Evolutionary conservation across 257 asterid species (phyloP).

Genomic region (Solanum clarkiae): DNA sequence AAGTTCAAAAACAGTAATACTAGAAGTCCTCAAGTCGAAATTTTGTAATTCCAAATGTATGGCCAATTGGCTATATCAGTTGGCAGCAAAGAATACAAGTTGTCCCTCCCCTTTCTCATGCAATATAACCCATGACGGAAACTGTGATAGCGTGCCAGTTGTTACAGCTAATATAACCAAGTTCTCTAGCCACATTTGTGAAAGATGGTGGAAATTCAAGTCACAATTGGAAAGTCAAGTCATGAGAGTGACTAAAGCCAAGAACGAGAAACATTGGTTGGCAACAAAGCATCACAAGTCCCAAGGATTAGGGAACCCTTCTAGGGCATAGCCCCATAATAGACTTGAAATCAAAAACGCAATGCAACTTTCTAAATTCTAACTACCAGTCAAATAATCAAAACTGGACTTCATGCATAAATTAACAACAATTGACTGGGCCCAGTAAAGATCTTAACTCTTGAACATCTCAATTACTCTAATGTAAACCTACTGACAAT

Average conservation of each 20-base stretch:
- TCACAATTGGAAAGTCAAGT: neutral
- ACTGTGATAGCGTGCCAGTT: neutral
- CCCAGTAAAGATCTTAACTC: neutral
- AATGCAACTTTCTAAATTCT: neutral
- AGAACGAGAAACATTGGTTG: neutral
- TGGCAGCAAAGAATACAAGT: neutral
- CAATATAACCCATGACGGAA: neutral
- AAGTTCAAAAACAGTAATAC: neutral
- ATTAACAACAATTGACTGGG: neutral
- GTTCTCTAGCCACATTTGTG: neutral
- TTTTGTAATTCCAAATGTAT: neutral
- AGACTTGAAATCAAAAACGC: neutral
- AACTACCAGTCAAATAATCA: neutral
- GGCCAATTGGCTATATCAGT: neutral
- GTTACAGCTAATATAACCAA: neutral
- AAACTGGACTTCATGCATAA: neutral
- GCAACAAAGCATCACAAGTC: neutral
- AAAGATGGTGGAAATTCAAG: neutral
- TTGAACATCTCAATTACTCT: neutral
- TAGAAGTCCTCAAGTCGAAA: neutral
- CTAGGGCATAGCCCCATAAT: neutral
- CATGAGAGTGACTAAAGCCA: neutral
- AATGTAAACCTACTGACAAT: neutral
- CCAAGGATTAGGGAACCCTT: neutral
- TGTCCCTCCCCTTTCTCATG: neutral